phyloP scores from a whole-genome alignment of 2,329 filamentous ascomycete species.

The Hymenoscyphus scutula region DNA sequence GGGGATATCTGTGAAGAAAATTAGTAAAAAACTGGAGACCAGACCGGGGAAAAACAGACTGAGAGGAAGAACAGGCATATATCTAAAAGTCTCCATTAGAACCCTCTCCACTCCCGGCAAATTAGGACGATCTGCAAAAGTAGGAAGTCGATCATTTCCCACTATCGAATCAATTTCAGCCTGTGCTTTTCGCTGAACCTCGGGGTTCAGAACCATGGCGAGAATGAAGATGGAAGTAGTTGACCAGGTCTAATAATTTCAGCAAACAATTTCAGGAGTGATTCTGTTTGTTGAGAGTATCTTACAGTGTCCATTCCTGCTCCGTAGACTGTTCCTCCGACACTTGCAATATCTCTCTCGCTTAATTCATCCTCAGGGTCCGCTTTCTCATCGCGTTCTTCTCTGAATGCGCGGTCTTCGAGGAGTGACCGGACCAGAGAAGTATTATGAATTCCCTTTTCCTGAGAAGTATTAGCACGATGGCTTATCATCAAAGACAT shows the following conservation, averaged over 20 bases:
- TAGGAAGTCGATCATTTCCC: constrained; percentile 44
- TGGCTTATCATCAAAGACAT: too few species aligned
- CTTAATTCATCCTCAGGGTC: constrained; percentile 7
- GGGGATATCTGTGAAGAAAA: constrained; percentile 43
- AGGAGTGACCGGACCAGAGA: constrained; percentile 9
- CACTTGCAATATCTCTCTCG: constrained; percentile 42
- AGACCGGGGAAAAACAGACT: constrained; percentile 2
- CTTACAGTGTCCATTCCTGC: constrained; percentile 37
- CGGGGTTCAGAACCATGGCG: constrained; percentile 42
- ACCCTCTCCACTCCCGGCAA: constrained; percentile 45
- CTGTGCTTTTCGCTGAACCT: constrained; percentile 47
- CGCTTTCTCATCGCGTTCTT: constrained; percentile 37
- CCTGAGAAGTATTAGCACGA: neutral
- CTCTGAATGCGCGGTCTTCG: neutral
- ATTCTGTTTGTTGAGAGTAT: neutral
- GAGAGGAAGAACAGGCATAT: constrained; percentile 9
- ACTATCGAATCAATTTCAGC: constrained; percentile 47
- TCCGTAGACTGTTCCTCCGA: constrained; percentile 46
- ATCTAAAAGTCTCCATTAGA: constrained; percentile 44
- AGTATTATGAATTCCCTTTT: constrained; percentile 1
- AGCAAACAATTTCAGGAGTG: neutral
- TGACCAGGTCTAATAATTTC: neutral
- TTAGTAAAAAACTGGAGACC: neutral
- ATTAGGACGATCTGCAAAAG: constrained; percentile 42
- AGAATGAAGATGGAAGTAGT: constrained; percentile 36